Percentiles rank a stretch among this genome's conserved stretches.
Conservation (phyloP, 2,329 filamentous ascomycete species). For the Aaosphaeria arxii region DNA sequence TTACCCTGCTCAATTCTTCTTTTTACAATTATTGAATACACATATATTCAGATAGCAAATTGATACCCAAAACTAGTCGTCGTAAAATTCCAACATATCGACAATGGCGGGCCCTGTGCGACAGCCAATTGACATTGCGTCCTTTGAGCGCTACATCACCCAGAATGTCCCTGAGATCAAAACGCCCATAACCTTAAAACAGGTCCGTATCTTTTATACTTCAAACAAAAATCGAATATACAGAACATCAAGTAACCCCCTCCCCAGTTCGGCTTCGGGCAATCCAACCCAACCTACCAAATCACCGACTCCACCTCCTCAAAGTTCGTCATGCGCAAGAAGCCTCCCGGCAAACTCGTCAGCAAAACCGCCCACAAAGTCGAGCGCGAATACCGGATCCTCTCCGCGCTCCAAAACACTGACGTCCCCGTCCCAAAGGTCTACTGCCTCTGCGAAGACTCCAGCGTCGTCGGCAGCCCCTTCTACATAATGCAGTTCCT, state of each 20-base stretch:
- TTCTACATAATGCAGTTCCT: constrained; percentile 97
- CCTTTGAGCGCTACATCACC: constrained; percentile 74
- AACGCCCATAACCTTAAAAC: constrained; percentile 78
- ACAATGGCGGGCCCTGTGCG: constrained; percentile 77
- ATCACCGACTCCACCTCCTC: constrained; percentile 66
- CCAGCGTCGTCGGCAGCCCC: constrained; percentile 71
- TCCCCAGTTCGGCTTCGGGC: constrained; percentile 82
- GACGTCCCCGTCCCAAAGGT: constrained; percentile 80
- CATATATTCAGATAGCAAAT: too few relatives aligned
- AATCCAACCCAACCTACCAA: constrained; percentile 93
- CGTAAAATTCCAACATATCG: background rate
- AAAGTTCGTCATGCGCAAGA: constrained; percentile 87
- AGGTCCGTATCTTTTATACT: constrained; percentile 52
- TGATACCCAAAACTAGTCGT: too few relatives aligned
- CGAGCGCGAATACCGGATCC: constrained; percentile 85
- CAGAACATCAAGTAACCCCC: background rate
- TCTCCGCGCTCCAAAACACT: constrained; percentile 72
- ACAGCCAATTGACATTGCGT: constrained; percentile 78
- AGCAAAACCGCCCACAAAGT: constrained; percentile 91
- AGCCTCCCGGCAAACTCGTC: constrained; percentile 83
- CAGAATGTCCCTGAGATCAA: constrained; percentile 76
- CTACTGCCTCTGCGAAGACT: constrained; percentile 80
- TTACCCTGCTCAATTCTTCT: too few relatives aligned
- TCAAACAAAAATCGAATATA: background rate
- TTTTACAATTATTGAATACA: too few relatives aligned